Base-by-base conservation (phyloP, 169 alveolate species). In the Theileria parva region DNA sequence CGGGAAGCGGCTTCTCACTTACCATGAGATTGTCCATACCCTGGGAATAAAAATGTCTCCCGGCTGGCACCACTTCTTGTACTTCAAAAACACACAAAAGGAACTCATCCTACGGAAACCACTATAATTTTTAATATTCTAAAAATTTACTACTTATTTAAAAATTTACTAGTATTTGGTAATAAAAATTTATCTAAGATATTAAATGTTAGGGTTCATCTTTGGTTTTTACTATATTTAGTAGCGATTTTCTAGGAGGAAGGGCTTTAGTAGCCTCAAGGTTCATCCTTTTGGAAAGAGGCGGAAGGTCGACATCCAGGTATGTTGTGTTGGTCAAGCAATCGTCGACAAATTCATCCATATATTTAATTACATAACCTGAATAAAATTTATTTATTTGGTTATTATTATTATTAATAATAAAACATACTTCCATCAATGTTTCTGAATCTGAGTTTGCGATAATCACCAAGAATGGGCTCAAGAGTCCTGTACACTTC, bases 261-360 rank as follows among this genome's bases (percentile, higher is more conserved):
- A 96, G 86, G n/a, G 74, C 57, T 21, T 92, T 92, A 39, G 92
- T 80, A 50, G 95, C 98, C 86, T 96, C 98, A 69, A 95, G 86
- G 53, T 92, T 83, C 68, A 76, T 77, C 39, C 99, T 88, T 91
- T 96, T 97, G 6, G 95, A 91, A 7, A 97, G 91, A 17, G 95
- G 89, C 11, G 99, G 99, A 53, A 98, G 86, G 59, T 95, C 96
- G 19, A 97, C 95, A 81, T 96, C 99, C 71, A 97, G 89, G 53
- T 91, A 85, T 50, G 88, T 87, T 66, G 93, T 95, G 53, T 93
- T 88, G 65, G 93, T 88, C 79, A 98, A 88, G 81, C 98, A 92
- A 78, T 92, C 94, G 74, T 98, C 99, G 21, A 97, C 97, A 70
- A 96, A 96, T 86, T 96, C 99, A 93, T 98, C 99, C 97, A 98